Base-by-base conservation (phyloP, 2,329 filamentous ascomycete genomes). In the Alternaria longipes region DNA sequence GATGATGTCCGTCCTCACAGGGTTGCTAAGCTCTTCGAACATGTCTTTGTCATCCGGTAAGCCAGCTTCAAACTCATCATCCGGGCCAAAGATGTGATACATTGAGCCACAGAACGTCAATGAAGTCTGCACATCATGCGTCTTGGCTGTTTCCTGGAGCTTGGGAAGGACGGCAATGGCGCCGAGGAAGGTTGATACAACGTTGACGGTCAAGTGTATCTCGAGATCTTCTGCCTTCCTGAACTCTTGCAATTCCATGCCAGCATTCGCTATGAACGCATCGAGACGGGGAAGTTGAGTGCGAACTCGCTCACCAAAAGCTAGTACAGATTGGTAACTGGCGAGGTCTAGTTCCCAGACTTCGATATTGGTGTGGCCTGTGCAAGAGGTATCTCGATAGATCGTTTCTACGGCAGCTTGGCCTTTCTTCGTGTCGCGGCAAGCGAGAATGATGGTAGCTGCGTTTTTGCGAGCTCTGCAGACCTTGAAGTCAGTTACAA, bases 141-240 rank as follows among this genome's bases (percentile, higher is more conserved):
- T 47, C 30, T 41, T 49, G 3, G 65, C 34, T 2, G 60, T 63
- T 28, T 51, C 34, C 16, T 38, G 32, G 22, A 67, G 63, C 26
- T 47, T 63, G 14, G 64, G 72, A 16, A 75, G 32, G 4, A 73
- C 40, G 24, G 67, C 38, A 22, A 69, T 59, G 8, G 65, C 64
- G 16, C 73, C 57, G 7, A 74, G 57, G 38, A 70, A 70, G 5
- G 65, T 69, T 53, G 36, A 59, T 2, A 59, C 52, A 18, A 74
- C 74, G 55, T 76, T 76, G 54, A 73, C 66, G 0, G 67, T 65
- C 12, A 76, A 59, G 6, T 69, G 69, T 8, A 54, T 62, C 56
- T 76, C 74, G 41, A 69, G 65, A 30, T 62, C 69, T 56, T 75
- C 71, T 5, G 64, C 65, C 4, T 41, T 22, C 26, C 49, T 36